Base-by-base conservation (phyloP, 2,329 filamentous ascomycete species). In the Ophiostoma ips region DNA sequence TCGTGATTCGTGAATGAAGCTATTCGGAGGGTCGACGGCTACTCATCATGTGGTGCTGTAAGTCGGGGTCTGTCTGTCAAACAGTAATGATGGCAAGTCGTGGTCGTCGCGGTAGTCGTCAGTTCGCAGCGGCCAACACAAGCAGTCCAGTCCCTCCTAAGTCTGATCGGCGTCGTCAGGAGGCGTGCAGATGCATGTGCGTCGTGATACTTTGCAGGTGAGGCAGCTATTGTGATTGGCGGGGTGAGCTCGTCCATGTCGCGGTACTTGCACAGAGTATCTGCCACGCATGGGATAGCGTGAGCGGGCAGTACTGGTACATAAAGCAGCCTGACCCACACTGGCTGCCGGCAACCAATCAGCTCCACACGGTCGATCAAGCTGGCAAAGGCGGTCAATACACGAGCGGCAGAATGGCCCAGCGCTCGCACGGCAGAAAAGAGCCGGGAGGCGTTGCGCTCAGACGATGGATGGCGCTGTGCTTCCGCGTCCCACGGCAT, bases 191-290 rank as follows among this genome's bases (percentile, higher is more conserved):
- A 44, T 16, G 24, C 4, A n/a, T 16, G 38, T 41, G 19, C 38
- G 24, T 28, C 24, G 24, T 28, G 24, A 28, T 28, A 28, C 24
- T 28, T n/a, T n/a, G n/a, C n/a, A n/a, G n/a, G 24, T 8, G 21
- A 5, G 40, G 43, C 43, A 40, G 33, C n/a, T 50, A 28, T n/a
- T n/a, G n/a, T 46, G 49, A 46, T 50, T 50, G 48, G 48, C 43
- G 38, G 40, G 36, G 40, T 28, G 30, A 19, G 18, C 19, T 36
- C 21, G 2, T 19, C 19, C 24, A 28, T 28, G 24, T 28, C n/a
- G 21, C 4, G 24, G 40, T 43, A 43, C 40, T 7, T 43, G 16
- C 5, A 5, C 7, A 16, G 0, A 10, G 38, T 13, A 5, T 2
- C 9, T 11, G 10, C 16, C 4, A 8, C 24, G 35, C 15, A 3